Evolutionary conservation across 2,329 filamentous ascomycete species (phyloP), one percentile per base, ranked within the genome.

Genomic region (Xylaria sp.): DNA sequence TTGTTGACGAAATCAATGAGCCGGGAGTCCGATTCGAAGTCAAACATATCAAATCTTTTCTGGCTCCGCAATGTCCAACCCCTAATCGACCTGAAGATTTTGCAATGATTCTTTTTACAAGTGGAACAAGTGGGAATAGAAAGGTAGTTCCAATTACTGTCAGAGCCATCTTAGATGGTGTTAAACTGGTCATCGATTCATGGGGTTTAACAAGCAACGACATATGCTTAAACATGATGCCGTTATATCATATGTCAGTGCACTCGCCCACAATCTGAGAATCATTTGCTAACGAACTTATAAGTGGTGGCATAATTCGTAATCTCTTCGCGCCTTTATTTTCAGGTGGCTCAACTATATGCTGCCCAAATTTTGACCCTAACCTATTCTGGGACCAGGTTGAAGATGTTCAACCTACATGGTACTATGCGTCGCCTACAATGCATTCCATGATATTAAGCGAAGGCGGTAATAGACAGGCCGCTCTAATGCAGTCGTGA

Each of bases 161-260:
- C 0, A 83, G 86, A 67, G 84, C 84, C 2, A 82, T 88, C 60
- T 77, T 88, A 9, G 79, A 81, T 8, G 86, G 86, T 1, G 82
- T 86, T 3, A 80, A 82, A 1, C 85, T 84, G 65, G 85, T 87
- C 5, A 83, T 87, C 32, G 82, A 86, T 21, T 87, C 85, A 0
- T 88, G 86, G 84, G 84, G 82, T 1, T 73, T 88, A 21, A 81
- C 77, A 1, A 73, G 79, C 1, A 74, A 76, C 1, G 86, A 88
- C 71, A 80, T 83, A 0, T 88, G 86, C 73, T 74, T 88, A 27
- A 88, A 88, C 73, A 87, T 88, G 84, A 88, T 88, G 86, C 86
- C 86, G 0, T 77, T 89, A 5, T 86, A 87, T 74, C 86, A 88
- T 75, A 79, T 87, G 82, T 85, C 79, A 79, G 84, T 81, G 59